These are phyloP conservation scores for Penicillium tannophilum DNA, from an alignment of 495 filamentous ascomycete genomes.

Conservation along the genomic window DNA sequence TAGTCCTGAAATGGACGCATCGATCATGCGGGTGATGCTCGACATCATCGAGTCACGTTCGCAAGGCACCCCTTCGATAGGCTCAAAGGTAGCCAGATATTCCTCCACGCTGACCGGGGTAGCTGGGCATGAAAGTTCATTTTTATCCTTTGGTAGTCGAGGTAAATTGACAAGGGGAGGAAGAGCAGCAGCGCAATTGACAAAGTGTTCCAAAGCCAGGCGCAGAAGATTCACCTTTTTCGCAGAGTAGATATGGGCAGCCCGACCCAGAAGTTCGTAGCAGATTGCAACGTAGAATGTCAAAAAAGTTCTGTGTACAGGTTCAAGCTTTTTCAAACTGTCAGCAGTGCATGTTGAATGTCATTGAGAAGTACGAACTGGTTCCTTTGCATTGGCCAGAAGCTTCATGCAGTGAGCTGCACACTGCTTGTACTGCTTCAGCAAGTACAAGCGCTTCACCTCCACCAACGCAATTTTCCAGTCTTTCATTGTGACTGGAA, in stretches of 20 bases:
- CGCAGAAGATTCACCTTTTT: slow-evolving; percentile 41
- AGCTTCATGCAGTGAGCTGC: slow-evolving; percentile 35
- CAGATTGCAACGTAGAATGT: slow-evolving; percentile 49
- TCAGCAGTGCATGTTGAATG: background rate
- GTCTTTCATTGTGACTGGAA: slow-evolving; percentile 24
- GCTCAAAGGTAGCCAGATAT: background rate
- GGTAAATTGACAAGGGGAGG: slow-evolving; percentile 19
- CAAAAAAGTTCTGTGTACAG: slow-evolving; percentile 42
- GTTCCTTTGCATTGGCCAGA: slow-evolving; percentile 23
- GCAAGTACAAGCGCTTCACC: slow-evolving; percentile 41
- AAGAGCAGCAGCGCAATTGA: slow-evolving; percentile 26
- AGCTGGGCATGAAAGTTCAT: background rate
- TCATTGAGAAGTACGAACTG: slow-evolving; percentile 28
- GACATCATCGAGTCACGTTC: background rate
- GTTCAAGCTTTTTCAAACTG: slow-evolving; percentile 35
- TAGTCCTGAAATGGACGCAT: background rate
- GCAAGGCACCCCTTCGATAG: background rate
- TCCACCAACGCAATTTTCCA: slow-evolving; percentile 37
- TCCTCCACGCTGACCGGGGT: background rate
- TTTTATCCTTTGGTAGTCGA: slow-evolving; percentile 3
- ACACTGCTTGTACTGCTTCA: slow-evolving; percentile 51
- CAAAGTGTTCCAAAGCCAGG: slow-evolving; percentile 34
- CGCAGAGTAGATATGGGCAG: slow-evolving; percentile 44
- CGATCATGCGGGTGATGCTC: slow-evolving; percentile 1
- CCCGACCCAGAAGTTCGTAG: slow-evolving; percentile 43